Conservation (phyloP, 1,284 basidiomycete species). For the Trichosporon ovoides region DNA sequence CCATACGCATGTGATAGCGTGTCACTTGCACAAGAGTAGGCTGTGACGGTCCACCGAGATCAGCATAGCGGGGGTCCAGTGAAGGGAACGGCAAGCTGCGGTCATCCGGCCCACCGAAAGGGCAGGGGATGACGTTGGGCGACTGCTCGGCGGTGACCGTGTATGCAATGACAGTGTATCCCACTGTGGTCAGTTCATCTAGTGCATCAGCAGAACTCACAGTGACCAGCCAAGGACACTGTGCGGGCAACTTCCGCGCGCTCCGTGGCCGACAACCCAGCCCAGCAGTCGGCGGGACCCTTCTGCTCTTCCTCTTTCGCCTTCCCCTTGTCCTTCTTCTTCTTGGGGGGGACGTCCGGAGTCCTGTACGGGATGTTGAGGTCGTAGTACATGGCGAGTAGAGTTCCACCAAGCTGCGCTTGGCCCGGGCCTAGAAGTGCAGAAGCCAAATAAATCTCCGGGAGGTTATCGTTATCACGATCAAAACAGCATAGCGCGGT, state of each 20-base stretch:
- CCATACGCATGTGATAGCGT: slow-evolving; percentile 42
- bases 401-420: background rate
- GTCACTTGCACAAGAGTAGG: slow-evolving; percentile 42
- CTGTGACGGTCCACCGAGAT: slow-evolving; percentile 9
- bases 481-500: no score
- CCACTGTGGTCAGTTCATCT: slow-evolving; percentile 28
- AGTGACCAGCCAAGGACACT: slow-evolving; percentile 38
- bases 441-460: background rate
- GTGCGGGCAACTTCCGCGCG: slow-evolving; percentile 32
- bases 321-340: slow-evolving; percentile 41
- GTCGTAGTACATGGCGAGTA: slow-evolving; percentile 48
- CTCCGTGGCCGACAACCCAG: slow-evolving; percentile 29
- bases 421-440: background rate
- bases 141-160: slow-evolving; percentile 34
- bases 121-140: slow-evolving; percentile 30
- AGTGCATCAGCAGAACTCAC: slow-evolving; percentile 22
- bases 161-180: slow-evolving; percentile 42
- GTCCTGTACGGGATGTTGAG: slow-evolving; percentile 44
- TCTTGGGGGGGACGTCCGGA: slow-evolving; percentile 15
- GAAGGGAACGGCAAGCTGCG: slow-evolving; percentile 33
- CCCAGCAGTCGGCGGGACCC: slow-evolving; percentile 34
- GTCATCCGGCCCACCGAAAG: slow-evolving; percentile 26
- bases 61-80: slow-evolving; percentile 37
- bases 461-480: background rate
- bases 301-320: slow-evolving; percentile 18